A percentile compares a stretch with the other conserved stretches of the same genome.
These are phyloP conservation scores for Chlorella sp. DNA, from an alignment of 139 green algal species.

Conservation along the genomic window DNA sequence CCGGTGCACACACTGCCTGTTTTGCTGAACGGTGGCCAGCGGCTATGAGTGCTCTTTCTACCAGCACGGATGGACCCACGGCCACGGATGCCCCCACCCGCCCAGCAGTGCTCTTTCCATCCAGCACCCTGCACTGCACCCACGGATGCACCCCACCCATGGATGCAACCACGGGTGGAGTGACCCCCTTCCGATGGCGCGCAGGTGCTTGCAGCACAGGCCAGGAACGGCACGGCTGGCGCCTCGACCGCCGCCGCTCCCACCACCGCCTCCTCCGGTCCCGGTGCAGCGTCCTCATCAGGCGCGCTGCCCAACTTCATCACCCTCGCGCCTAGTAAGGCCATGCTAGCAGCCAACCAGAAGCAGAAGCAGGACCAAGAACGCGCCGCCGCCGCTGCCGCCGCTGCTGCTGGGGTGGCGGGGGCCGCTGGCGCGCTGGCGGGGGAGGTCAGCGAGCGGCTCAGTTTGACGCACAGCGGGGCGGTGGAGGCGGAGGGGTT, in stretches of 20 bases:
- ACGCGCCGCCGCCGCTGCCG: not conserved
- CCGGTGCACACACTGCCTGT: too few relatives aligned
- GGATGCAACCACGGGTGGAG: not conserved
- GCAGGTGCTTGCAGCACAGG: not conserved
- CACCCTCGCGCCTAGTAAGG: not conserved
- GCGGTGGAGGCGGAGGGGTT: not conserved
- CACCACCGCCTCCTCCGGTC: not conserved
- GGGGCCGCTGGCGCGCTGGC: not conserved
- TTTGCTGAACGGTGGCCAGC: constrained; percentile 27
- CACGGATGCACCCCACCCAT: not conserved
- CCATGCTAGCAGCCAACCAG: constrained; percentile 9
- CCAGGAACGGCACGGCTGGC: not conserved
- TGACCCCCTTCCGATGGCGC: too few relatives aligned
- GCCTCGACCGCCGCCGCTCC: too few relatives aligned
- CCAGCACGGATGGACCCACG: not conserved
- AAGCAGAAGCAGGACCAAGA: not conserved
- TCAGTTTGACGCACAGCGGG: not conserved
- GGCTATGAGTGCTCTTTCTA: not conserved
- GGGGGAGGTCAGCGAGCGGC: not conserved
- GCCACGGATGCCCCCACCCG: not conserved
- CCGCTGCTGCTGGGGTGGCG: not conserved
- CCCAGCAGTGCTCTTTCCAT: not conserved
- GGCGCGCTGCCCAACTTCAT: not conserved
- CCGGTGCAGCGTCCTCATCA: not conserved
- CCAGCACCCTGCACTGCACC: not conserved